Evolutionary conservation across 2,329 filamentous ascomycete genomes (phyloP).

Genomic region (Didymella keratinophila): DNA sequence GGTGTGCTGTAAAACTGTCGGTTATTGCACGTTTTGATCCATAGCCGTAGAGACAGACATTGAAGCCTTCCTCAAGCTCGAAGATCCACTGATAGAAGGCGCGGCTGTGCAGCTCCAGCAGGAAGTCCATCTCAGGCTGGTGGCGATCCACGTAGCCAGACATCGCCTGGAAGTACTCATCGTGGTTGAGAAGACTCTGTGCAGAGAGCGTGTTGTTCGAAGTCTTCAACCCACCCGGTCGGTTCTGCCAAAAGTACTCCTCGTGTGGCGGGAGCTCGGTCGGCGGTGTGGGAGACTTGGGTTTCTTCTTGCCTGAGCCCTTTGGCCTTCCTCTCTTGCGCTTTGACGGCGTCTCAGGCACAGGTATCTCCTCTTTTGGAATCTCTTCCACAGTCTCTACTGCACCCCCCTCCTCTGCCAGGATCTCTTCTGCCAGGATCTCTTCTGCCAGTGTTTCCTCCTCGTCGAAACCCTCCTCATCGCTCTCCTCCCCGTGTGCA

Average conservation of each 20-base stretch:
- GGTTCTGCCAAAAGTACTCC: conserved; percentile 92
- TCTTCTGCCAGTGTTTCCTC: conserved; percentile 72
- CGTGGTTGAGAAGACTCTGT: conserved; percentile 81
- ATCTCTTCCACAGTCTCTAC: conserved; percentile 31
- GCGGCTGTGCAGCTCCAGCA: conserved; percentile 77
- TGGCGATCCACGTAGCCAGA: conserved; percentile 73
- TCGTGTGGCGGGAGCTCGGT: conserved; percentile 86
- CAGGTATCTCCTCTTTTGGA: conserved; percentile 41
- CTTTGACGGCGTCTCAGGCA: conserved; percentile 65
- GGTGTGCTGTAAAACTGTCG: conserved; percentile 75
- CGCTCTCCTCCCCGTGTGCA: conserved; percentile 68
- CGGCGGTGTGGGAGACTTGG: conserved; percentile 79
- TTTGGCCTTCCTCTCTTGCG: conserved; percentile 55
- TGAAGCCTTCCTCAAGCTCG: conserved; percentile 85
- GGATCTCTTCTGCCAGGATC: conserved; percentile 77
- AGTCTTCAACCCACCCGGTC: conserved; percentile 80
- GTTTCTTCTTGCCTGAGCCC: conserved; percentile 51
- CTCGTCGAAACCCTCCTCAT: conserved; percentile 72
- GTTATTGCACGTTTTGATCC: conserved; percentile 85
- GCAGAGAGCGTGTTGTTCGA: conserved; percentile 84
- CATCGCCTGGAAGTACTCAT: conserved; percentile 83
- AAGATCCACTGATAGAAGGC: conserved; percentile 94
- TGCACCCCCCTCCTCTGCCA: conserved; percentile 62
- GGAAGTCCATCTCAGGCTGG: conserved; percentile 70
- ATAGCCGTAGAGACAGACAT: conserved; percentile 88